Evolutionary conservation across 2,329 filamentous ascomycete species (phyloP).

Genomic region (Trichophyton verrucosum): DNA sequence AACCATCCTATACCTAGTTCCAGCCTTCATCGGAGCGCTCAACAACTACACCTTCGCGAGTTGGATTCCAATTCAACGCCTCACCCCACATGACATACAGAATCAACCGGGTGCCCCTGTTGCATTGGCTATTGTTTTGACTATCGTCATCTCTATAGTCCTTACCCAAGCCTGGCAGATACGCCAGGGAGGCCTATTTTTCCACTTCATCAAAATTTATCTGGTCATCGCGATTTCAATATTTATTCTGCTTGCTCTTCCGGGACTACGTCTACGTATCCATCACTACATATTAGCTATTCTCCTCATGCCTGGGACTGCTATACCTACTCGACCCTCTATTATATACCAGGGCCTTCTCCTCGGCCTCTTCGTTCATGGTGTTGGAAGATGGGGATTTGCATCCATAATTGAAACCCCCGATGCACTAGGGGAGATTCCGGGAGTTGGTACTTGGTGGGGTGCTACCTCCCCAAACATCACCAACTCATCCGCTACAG

Average conservation of each 20-base stretch:
- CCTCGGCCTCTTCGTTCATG: conserved; percentile 85
- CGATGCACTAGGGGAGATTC: conserved; percentile 46
- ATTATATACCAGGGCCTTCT: conserved; percentile 82
- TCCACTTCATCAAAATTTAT: conserved; percentile 68
- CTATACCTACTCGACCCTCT: conserved; percentile 72
- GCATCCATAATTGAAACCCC: conserved; percentile 78
- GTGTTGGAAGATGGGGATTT: conserved; percentile 88
- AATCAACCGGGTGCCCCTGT: conserved; percentile 81
- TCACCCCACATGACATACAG: conserved; percentile 80
- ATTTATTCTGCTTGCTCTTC: conserved; percentile 57
- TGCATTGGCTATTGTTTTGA: conserved; percentile 66
- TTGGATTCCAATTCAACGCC: conserved; percentile 79
- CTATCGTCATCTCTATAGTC: conserved; percentile 55
- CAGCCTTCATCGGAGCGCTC: conserved; percentile 78
- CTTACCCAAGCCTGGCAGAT: conserved; percentile 73
- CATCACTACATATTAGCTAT: conserved; percentile 92
- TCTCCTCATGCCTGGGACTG: conserved; percentile 74
- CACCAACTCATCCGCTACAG: conserved; percentile 31
- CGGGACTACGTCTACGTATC: conserved; percentile 69
- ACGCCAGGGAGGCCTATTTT: conserved; percentile 68
- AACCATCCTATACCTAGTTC: conserved; percentile 77
- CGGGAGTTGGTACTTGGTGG: conserved; percentile 33
- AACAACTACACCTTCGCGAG: conserved; percentile 86
- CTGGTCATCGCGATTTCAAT: conserved; percentile 54
- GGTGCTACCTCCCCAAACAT: conserved; percentile 41